Base-by-base conservation (phyloP, 1,284 basidiomycete species). In the Cutaneotrichosporon spelunceum region DNA sequence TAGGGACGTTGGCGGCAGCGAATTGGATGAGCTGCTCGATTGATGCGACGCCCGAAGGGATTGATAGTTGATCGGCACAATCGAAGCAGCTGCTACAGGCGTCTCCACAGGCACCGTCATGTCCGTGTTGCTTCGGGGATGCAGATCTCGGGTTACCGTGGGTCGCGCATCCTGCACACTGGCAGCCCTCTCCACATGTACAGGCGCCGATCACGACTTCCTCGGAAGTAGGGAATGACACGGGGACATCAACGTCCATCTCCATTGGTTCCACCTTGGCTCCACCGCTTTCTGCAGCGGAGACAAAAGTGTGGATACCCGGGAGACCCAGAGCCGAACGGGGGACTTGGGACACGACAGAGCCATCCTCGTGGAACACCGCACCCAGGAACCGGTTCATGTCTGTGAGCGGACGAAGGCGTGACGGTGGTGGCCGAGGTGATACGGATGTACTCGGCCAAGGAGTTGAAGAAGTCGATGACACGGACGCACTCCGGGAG, bases 151-250 rank as follows among this genome's bases (percentile, higher is more conserved):
- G 55, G 24, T 71, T 71, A 36, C 68, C 70, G 60, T 80, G 79
- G 1, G 73, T 75, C 4, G 70, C 69, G 53, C 79, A 80, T 9
- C 74, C 76, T 4, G 79, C 70, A 66, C 79, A 80, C 11, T 73
- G 68, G 59, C 79, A 80, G 9, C 73, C 72, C 10, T 77, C 73
- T 1, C 78, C 78, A 61, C 79, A 80, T 6, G 75, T 76, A 58
- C 79, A 80, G 0, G 73, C 73, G 10, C 73, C 74, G 36, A 80
- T 72, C 29, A 72, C 68, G 21, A 75, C 71, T n/a, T 74, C 70
- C 55, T 77, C 75, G 1, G 63, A 55, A 0, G 75, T 78, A 1
- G 76, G 75, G 67, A 79, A 78, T 0, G 71, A 60, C 8, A 77
- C 48, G 0, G 72, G 69, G 52, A 56, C 63, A 47, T 75, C 73